Conservation (phyloP, 1,139 yeast species). For the Sugiyamaella neomexicana region DNA sequence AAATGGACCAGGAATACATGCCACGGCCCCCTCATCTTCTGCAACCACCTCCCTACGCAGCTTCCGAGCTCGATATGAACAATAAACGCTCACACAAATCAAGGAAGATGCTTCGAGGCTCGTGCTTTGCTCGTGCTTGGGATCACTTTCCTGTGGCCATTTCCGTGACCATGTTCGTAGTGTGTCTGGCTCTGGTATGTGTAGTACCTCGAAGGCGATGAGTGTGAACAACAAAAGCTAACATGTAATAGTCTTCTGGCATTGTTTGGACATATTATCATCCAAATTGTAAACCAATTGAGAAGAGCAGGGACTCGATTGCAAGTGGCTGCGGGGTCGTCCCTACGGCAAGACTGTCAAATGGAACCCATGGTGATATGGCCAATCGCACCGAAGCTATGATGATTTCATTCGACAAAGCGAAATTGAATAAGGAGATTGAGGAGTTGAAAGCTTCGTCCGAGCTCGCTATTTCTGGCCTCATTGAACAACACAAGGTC, state of each 20-base stretch:
- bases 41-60: slow-evolving; percentile 1
- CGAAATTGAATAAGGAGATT: not conserved
- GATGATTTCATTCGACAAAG: not conserved
- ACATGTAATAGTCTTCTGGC: not conserved
- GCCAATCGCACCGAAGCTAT: not conserved
- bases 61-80: slow-evolving; percentile 1
- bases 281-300: not conserved
- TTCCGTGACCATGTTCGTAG: slow-evolving; percentile 3
- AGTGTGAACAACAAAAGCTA: not conserved
- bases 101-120: not conserved
- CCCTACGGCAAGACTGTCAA: not conserved
- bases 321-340: slow-evolving; percentile 4
- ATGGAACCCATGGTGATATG: not conserved
- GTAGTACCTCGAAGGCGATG: not conserved
- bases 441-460: slow-evolving; percentile 3
- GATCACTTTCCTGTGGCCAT: slow-evolving; percentile 6
- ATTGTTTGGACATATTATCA: slow-evolving; percentile 11
- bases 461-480: slow-evolving; percentile 3
- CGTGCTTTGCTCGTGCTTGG: not conserved
- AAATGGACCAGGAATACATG: not conserved
- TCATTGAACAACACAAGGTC: slow-evolving; percentile 3
- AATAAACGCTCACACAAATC: not conserved
- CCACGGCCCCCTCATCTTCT: not conserved
- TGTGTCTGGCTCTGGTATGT: slow-evolving; percentile 7
- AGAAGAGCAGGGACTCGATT: not conserved